A percentile compares a stretch with the other conserved stretches of the same genome.
These are phyloP conservation scores for Paragyromitra xinjiangensis DNA, from an alignment of 495 filamentous ascomycete species.

Conservation along the genomic window DNA sequence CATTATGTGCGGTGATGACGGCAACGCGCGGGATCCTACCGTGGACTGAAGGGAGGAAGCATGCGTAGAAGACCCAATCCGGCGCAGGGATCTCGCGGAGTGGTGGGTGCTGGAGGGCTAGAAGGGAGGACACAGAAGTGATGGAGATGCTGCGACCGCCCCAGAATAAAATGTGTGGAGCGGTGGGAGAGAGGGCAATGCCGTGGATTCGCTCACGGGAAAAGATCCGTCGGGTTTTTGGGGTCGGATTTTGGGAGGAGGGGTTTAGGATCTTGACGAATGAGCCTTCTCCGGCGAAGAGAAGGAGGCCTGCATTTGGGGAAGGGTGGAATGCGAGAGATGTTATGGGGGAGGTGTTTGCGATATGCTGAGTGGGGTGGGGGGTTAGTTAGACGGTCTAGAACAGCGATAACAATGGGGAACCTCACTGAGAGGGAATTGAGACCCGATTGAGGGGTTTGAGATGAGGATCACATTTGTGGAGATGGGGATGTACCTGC, in stretches of 20 bases:
- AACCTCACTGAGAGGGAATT: not conserved
- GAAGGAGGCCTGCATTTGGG: constrained; percentile 24
- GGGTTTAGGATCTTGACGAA: constrained; percentile 69
- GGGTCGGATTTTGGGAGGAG: constrained; percentile 52
- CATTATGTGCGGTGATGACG: constrained; percentile 87
- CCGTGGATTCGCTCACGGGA: constrained; percentile 74
- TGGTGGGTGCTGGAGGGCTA: constrained; percentile 34
- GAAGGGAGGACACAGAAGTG: constrained; percentile 51
- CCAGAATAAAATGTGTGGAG: constrained; percentile 64
- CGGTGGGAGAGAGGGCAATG: constrained; percentile 60
- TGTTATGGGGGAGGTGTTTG: constrained; percentile 51
- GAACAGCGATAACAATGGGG: not conserved
- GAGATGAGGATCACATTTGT: not conserved
- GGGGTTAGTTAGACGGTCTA: not conserved
- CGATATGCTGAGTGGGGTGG: constrained; percentile 32
- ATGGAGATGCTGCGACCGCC: constrained; percentile 63
- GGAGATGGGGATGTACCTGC: not conserved
- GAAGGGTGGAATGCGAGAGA: constrained; percentile 49
- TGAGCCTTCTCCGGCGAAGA: constrained; percentile 79
- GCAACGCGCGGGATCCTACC: constrained; percentile 51
- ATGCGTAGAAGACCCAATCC: constrained; percentile 88
- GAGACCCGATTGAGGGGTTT: not conserved
- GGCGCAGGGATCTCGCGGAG: constrained; percentile 60
- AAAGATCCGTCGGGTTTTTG: constrained; percentile 64
- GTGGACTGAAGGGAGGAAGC: constrained; percentile 61